Evolutionary conservation across 768 basidiomycete species (phyloP).

Genomic region (Serendipita sp.): DNA sequence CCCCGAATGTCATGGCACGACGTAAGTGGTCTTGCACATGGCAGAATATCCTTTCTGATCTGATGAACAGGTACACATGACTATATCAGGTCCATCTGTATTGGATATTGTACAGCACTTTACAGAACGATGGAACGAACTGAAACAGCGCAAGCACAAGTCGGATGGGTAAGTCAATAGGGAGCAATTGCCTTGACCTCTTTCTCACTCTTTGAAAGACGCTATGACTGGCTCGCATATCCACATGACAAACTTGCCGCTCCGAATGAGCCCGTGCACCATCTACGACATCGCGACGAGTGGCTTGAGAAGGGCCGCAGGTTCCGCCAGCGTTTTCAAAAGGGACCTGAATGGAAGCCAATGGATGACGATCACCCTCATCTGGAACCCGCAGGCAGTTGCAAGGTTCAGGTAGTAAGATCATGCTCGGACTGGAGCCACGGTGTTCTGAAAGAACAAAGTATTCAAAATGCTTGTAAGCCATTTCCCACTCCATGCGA

Average conservation of each 20-base stretch:
- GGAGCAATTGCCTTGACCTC: no score
- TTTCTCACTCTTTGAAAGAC: conserved; percentile 9
- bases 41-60: background rate
- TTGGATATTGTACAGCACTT: conserved; percentile 91
- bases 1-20: conserved; percentile 94
- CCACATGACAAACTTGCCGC: conserved; percentile 51
- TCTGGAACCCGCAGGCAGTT: conserved; percentile 28
- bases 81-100: conserved; percentile 62
- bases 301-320: conserved; percentile 28
- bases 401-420: conserved; percentile 66
- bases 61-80: conserved; percentile 41
- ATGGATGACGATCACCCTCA: conserved; percentile 27
- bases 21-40: conserved; percentile 23
- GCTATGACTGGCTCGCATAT: conserved; percentile 55
- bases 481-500: conserved; percentile 11
- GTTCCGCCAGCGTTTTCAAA: conserved; percentile 21
- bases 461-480: conserved; percentile 88
- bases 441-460: conserved; percentile 69
- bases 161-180: background rate
- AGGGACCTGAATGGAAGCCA: conserved; percentile 12
- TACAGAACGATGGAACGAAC: conserved; percentile 78
- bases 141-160: conserved; percentile 57
- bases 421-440: conserved; percentile 90
- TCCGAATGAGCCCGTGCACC: conserved; percentile 51
- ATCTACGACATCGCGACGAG: conserved; percentile 54